phyloP scores from a whole-genome alignment of 2,329 filamentous ascomycete genomes.

The Pseudogymnoascus sp. region DNA sequence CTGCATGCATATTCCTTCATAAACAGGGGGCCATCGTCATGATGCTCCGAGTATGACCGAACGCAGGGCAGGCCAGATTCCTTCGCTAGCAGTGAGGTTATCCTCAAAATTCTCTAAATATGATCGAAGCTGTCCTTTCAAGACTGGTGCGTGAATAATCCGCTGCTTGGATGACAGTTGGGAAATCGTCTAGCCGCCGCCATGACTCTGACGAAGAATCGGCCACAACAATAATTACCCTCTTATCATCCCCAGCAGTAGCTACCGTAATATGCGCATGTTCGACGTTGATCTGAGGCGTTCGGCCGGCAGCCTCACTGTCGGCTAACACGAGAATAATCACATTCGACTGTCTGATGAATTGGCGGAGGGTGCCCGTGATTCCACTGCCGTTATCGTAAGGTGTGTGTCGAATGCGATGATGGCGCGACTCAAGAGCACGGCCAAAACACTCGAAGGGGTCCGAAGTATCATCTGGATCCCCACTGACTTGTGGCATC shows the following conservation, averaged over 20 bases:
- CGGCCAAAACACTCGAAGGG: constrained; percentile 66
- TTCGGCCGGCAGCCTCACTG: neutral
- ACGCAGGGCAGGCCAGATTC: neutral
- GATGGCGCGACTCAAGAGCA: constrained; percentile 50
- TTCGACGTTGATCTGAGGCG: constrained; percentile 10
- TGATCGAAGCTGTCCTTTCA: constrained; percentile 41
- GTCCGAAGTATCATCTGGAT: constrained; percentile 42
- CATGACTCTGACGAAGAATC: constrained; percentile 17
- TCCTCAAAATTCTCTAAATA: constrained; percentile 37
- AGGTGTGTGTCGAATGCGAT: constrained; percentile 60
- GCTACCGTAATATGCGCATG: constrained; percentile 17
- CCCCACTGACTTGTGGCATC: constrained; percentile 38
- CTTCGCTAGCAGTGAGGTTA: neutral
- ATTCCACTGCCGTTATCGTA: constrained; percentile 41
- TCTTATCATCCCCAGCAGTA: constrained; percentile 37
- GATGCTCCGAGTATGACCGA: neutral
- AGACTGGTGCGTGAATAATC: constrained; percentile 42
- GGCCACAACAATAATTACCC: constrained; percentile 41
- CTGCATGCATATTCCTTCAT: neutral
- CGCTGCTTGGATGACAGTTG: constrained; percentile 43
- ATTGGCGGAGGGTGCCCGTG: constrained; percentile 38
- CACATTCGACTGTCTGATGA: constrained; percentile 27
- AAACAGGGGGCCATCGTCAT: neutral
- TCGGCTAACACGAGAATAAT: constrained; percentile 44
- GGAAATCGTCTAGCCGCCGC: constrained; percentile 29